Evolutionary conservation across 2,329 filamentous ascomycete genomes (phyloP), one percentile per base, ranked within the genome.

Genomic region (Pestalotiopsis sp.): DNA sequence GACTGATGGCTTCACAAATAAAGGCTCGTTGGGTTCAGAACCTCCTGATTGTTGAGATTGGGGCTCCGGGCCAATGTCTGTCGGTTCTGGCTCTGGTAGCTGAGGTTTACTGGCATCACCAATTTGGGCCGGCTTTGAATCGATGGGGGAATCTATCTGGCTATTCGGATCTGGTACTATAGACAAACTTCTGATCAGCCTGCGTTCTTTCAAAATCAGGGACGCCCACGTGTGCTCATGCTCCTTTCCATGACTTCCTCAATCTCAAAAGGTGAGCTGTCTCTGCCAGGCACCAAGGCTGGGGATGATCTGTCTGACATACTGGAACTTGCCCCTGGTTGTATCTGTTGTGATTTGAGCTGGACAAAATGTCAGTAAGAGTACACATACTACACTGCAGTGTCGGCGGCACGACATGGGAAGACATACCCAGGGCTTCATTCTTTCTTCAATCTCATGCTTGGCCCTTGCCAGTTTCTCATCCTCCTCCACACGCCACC

Each of bases 401-500:
- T 41, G 17, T 20, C 12, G 5, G 41, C 13, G 13, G 17, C 3
- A 13, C 17, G 17, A 45, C 41, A 45, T 52, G 59, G 7, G 73
- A 74, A 20, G 14, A 71, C 79, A 68, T 77, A 83, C 81, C 76
- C 80, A 82, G 64, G 79, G 76, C 57, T 79, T 79, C 68, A 83
- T 81, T 64, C 82, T 78, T 73, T 88, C 86, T 23, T 81, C 80
- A 36, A 83, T 80, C 41, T 86, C 84, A 60, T 81, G 77, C 38
- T 80, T 79, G 9, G 83, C 80, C 31, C 84, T 79, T 20, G 80
- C 79, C 6, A 80, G 74, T 45, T 81, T 83, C 52, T 89, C 86
- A 62, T 88, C 85, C 20, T 85, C 83, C 73, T 92, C 90, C 25
- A 88, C 82, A 6, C 82, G 77, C 91, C 91, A 93, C 23, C 90